Conservation (phyloP, 2,329 filamentous ascomycete species). For the Fragosphaeria purpurea region DNA sequence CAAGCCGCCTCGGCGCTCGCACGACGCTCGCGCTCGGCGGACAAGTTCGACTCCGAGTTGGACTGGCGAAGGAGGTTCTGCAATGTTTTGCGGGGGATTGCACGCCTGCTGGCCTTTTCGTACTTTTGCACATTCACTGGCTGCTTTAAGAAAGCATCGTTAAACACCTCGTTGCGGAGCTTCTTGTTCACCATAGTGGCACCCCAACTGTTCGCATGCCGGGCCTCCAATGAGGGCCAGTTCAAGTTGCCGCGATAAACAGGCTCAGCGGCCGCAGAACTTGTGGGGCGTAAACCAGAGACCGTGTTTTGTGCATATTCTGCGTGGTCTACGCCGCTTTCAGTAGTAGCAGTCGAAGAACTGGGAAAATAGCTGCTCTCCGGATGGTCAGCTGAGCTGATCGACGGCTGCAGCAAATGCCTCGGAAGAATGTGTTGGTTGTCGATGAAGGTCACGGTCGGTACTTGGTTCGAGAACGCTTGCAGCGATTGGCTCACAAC, state of each 20-base stretch:
- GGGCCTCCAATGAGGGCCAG: conserved; percentile 40
- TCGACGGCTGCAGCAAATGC: conserved; percentile 60
- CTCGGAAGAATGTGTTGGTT: conserved; percentile 89
- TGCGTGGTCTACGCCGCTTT: not conserved
- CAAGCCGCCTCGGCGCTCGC: not conserved
- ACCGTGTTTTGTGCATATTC: no score
- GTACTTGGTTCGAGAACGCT: conserved; percentile 53
- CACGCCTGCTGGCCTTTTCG: conserved; percentile 58
- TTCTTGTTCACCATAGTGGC: conserved; percentile 84
- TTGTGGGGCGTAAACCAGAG: no score
- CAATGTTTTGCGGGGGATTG: conserved; percentile 45
- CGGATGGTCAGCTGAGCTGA: not conserved
- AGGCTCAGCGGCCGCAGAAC: not conserved
- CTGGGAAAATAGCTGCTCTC: not conserved
- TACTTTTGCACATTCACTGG: conserved; percentile 73
- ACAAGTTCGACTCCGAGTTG: conserved; percentile 34
- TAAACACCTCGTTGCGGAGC: conserved; percentile 81
- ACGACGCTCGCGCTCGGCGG: conserved; percentile 5
- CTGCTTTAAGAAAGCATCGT: conserved; percentile 81
- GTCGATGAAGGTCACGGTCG: conserved; percentile 87
- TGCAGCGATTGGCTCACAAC: conserved; percentile 68
- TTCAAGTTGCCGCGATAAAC: not conserved
- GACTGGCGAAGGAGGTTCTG: conserved; percentile 35
- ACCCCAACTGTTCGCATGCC: conserved; percentile 65
- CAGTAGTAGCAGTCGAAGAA: not conserved